These are phyloP conservation scores for Colletotrichum theobromicola DNA, from an alignment of 2,329 filamentous ascomycete species.

Conservation along the genomic window DNA sequence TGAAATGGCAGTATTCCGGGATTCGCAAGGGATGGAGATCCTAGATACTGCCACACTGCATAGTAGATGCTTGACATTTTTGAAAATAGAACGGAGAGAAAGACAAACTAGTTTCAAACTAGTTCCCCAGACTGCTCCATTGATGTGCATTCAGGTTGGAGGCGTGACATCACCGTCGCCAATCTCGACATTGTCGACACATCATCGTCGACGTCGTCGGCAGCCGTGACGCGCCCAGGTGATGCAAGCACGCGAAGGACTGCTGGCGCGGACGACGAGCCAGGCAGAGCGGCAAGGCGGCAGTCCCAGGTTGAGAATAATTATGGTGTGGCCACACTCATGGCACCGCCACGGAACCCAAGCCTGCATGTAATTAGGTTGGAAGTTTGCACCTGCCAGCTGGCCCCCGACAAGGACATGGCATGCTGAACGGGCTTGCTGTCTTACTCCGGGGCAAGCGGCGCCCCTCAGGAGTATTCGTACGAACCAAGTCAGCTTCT, in stretches of 20 bases:
- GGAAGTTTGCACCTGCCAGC: neutral
- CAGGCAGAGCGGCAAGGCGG: neutral
- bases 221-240: neutral
- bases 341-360: neutral
- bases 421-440: neutral
- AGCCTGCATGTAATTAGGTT: neutral
- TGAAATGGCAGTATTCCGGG: neutral
- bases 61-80: neutral
- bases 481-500: neutral
- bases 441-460: neutral
- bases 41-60: too few species aligned
- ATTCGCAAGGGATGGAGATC: conserved; percentile 4
- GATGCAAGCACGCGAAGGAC: neutral
- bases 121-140: neutral
- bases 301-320: neutral
- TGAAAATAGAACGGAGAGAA: neutral
- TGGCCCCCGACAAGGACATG: neutral
- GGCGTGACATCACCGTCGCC: conserved; percentile 2
- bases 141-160: neutral
- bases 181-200: neutral
- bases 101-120: too few species aligned
- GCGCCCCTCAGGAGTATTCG: neutral
- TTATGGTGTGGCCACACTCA: neutral
- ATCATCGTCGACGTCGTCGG: neutral
- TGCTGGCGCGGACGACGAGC: neutral